Conservation (phyloP, 192 early-diverging fungal species). For the Chytriomyces hyalinus region DNA sequence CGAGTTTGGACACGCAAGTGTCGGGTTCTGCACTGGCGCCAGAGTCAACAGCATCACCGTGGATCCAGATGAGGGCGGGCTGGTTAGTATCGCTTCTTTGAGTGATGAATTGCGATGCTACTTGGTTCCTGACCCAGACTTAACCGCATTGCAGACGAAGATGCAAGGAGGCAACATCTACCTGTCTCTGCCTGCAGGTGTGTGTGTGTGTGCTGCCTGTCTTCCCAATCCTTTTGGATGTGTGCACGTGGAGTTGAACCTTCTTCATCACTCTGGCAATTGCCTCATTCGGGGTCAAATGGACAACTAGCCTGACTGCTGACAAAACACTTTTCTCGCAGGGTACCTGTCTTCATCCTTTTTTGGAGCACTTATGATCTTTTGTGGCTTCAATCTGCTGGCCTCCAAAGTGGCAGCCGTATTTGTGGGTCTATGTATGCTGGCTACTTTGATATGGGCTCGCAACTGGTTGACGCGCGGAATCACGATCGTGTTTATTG, state of each 20-base stretch:
- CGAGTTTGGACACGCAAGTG: slow-evolving; percentile 92
- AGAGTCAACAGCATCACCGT: slow-evolving; percentile 86
- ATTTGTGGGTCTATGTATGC: slow-evolving; percentile 81
- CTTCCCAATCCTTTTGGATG: not conserved
- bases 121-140: slow-evolving; percentile 7
- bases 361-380: slow-evolving; percentile 90
- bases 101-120: not conserved
- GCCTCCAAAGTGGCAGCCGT: slow-evolving; percentile 88
- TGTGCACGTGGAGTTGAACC: too few species aligned
- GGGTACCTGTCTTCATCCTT: slow-evolving; percentile 89
- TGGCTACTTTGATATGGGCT: slow-evolving; percentile 86
- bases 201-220: not conserved
- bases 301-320: not conserved
- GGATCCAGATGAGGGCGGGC: slow-evolving; percentile 91
- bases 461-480: slow-evolving; percentile 84
- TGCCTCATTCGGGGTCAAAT: too few species aligned
- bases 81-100: slow-evolving; percentile 43
- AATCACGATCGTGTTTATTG: slow-evolving; percentile 83
- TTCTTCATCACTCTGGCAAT: too few species aligned
- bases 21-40: slow-evolving; percentile 86
- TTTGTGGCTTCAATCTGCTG: slow-evolving; percentile 86
- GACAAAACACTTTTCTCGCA: not conserved
- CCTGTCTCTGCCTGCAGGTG: slow-evolving; percentile 79
- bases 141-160: slow-evolving; percentile 37
- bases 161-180: slow-evolving; percentile 75